A percentile compares a stretch with the other conserved stretches of the same genome.
Evolutionary conservation across 805 yeast species (phyloP).

Genomic region (Ogataea saltuana): DNA sequence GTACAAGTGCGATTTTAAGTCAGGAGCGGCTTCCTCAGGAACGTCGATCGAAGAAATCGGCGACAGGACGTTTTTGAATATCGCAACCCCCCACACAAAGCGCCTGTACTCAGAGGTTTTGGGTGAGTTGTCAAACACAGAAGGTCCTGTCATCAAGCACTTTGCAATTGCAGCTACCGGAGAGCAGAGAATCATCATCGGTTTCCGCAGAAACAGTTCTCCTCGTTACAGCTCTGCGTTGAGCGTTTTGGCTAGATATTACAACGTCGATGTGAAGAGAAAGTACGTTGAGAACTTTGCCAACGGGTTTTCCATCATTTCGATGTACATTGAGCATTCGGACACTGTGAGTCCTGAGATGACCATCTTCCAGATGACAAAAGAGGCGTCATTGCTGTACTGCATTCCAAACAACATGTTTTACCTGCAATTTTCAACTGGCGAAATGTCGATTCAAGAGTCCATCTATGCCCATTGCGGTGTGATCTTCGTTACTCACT

Average conservation of each 20-base stretch:
- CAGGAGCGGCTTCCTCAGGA: slow-evolving; percentile 26
- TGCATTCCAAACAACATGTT: slow-evolving; percentile 88
- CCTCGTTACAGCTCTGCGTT: slow-evolving; percentile 87
- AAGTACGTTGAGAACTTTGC: slow-evolving; percentile 93
- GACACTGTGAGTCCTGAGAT: slow-evolving; percentile 57
- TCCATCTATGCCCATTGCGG: slow-evolving; percentile 93
- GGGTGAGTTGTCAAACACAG: slow-evolving; percentile 63
- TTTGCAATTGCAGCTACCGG: slow-evolving; percentile 75
- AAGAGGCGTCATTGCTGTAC: slow-evolving; percentile 90
- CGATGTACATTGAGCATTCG: slow-evolving; percentile 76
- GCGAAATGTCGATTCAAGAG: slow-evolving; percentile 89
- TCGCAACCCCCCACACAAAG: slow-evolving; percentile 80
- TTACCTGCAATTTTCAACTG: slow-evolving; percentile 66
- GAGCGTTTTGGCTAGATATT: slow-evolving; percentile 83
- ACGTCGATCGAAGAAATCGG: slow-evolving; percentile 67
- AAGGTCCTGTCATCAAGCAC: slow-evolving; percentile 92
- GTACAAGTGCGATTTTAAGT: slow-evolving; percentile 64
- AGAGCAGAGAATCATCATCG: slow-evolving; percentile 87
- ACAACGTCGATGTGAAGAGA: slow-evolving; percentile 79
- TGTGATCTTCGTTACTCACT: slow-evolving; percentile 89
- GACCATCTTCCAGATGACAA: slow-evolving; percentile 84
- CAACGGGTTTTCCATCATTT: slow-evolving; percentile 82
- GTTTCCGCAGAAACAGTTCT: slow-evolving; percentile 80
- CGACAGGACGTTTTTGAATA: slow-evolving; percentile 74
- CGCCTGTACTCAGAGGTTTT: slow-evolving; percentile 72